Percentiles rank a stretch among this genome's conserved stretches.
phyloP scores from a whole-genome alignment of 75 land plant species.

The Selaginella moellendorffii region DNA sequence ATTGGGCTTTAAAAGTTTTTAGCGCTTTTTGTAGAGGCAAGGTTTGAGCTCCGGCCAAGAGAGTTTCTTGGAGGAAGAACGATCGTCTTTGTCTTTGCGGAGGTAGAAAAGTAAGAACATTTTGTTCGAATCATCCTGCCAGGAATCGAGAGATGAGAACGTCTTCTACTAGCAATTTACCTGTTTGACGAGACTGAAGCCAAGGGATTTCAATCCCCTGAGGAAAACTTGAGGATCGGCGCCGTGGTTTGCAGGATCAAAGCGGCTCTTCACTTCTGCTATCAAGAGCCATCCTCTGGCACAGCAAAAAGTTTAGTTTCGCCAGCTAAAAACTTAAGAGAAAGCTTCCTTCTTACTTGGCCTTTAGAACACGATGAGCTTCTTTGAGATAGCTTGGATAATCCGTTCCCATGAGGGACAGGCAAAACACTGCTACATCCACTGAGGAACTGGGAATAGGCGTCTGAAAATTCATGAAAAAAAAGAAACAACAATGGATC shows the following conservation, averaged over 20 bases:
- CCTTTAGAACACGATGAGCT: constrained; percentile 75
- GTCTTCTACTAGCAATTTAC: constrained; percentile 19
- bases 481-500: constrained; percentile 4
- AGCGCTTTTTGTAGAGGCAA: constrained; percentile 75
- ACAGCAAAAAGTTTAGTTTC: not conserved
- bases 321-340: not conserved
- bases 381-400: constrained; percentile 62
- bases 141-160: not conserved
- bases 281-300: constrained; percentile 87
- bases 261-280: constrained; percentile 91
- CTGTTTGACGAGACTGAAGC: constrained; percentile 45
- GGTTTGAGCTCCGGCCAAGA: constrained; percentile 79
- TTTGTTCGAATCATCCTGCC: constrained; percentile 82
- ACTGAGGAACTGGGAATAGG: constrained; percentile 57
- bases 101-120: constrained; percentile 69
- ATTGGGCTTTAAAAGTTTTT: no score
- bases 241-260: constrained; percentile 82
- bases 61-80: constrained; percentile 6
- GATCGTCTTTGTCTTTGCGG: constrained; percentile 46
- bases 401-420: constrained; percentile 89
- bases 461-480: constrained; percentile 36
- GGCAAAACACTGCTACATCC: constrained; percentile 94
- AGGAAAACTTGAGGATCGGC: constrained; percentile 61
- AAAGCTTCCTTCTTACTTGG: constrained; percentile 26
- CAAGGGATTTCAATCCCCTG: constrained; percentile 47